Evolutionary conservation across 1,139 yeast species (phyloP), one percentile per base, ranked within the genome.

Genomic region (Pichia sp.): DNA sequence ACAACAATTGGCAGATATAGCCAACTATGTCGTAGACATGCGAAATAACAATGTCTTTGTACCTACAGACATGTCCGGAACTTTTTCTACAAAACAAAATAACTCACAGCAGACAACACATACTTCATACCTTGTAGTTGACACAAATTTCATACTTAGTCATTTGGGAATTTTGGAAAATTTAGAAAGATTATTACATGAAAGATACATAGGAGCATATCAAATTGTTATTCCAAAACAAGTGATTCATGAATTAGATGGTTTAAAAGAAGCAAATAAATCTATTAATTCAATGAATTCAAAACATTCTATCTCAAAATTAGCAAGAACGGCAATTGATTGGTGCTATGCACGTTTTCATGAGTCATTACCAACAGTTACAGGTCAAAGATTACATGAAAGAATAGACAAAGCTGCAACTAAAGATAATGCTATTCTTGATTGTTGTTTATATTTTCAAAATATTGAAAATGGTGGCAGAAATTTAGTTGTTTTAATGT

Each of bases 401-500:
- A 62, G 66, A 30, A 43, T 79, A 52, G 76, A 64, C 46, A 50
- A 53, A 38, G 39, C 56, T 6, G 59, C 78, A 1, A 48, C 47
- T 0, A 81, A 84, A 43, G 97, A 89, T 58, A 95, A 88, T 53
- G 73, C 95, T 0, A 88, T 89, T 47, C 61, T 88, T 28, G 96
- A 89, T 60, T 87, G 96, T 57, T 83, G 95, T 53, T 54, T 82
- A 23, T 88, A 72, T 55, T 78, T 80, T 46, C 69, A 73, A 47
- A 40, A 36, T 28, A 31, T 40, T 6, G 58, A 41, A 46, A 60
- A 58, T 21, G 50, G 54, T 19, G 57, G 69, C 13, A 47, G 56
- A 15, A 65, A 70, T 33, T 64, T 86, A 38, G 81, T 81, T 5
- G 72, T 87, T 5, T 60, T 85, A 25, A 54, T 87, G 40, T 81